A percentile compares a stretch with the other conserved stretches of the same genome.
Evolutionary conservation across 108 stramenopile species (phyloP).

Genomic region (Phaeodactylum tricornutum): DNA sequence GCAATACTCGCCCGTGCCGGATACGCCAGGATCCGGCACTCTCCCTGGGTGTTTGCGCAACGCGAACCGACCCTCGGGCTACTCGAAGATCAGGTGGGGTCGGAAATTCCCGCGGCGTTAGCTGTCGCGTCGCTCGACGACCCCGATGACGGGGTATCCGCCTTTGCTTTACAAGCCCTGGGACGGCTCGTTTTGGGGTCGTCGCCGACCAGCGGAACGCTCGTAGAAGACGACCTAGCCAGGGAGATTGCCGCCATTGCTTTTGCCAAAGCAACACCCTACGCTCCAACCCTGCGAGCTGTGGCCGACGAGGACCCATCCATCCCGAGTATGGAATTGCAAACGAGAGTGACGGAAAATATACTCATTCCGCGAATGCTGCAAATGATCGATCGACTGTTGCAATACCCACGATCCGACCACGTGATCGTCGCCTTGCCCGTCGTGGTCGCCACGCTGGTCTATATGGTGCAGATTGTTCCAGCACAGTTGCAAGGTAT

Average conservation of each 20-base stretch:
- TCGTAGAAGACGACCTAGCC: slow-evolving; percentile 27
- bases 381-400: slow-evolving; percentile 32
- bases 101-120: slow-evolving; percentile 46
- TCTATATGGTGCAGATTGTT: slow-evolving; percentile 38
- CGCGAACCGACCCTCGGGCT: slow-evolving; percentile 26
- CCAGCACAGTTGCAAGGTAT: slow-evolving; percentile 16
- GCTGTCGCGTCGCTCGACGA: slow-evolving; percentile 48
- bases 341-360: slow-evolving; percentile 40
- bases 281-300: slow-evolving; percentile 19
- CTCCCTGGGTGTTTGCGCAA: slow-evolving; percentile 25
- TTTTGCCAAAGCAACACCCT: slow-evolving; percentile 5
- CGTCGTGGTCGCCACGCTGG: slow-evolving; percentile 36
- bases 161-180: slow-evolving; percentile 44
- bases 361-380: slow-evolving; percentile 48
- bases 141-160: slow-evolving; percentile 55
- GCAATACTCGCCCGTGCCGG: slow-evolving; percentile 38
- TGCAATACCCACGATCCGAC: slow-evolving; percentile 15
- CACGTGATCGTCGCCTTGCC: slow-evolving; percentile 38
- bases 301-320: slow-evolving; percentile 34
- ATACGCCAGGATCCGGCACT: slow-evolving; percentile 34
- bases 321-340: slow-evolving; percentile 34
- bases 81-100: slow-evolving; percentile 57
- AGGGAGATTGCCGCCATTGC: slow-evolving; percentile 18
- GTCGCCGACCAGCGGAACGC: slow-evolving; percentile 12
- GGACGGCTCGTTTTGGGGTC: slow-evolving; percentile 43